A percentile compares a stretch with the other conserved stretches of the same genome.
Evolutionary conservation across 1,139 yeast genomes (phyloP).

Genomic region (Diutina catenulata): DNA sequence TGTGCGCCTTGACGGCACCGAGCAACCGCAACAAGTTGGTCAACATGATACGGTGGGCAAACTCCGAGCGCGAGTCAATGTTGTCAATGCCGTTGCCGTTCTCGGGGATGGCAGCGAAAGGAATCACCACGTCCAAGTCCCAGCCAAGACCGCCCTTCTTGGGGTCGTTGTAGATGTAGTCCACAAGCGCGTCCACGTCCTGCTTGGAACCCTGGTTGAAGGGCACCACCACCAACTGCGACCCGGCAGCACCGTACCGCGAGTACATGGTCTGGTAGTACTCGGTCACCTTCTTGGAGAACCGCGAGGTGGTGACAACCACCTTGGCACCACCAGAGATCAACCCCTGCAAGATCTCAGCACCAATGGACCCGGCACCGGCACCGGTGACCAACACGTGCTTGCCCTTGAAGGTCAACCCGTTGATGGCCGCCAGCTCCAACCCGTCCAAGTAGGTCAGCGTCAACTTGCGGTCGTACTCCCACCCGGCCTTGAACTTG

Average conservation of each 20-base stretch:
- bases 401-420: conserved; percentile 81
- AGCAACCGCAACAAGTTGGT: conserved; percentile 86
- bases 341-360: conserved; percentile 89
- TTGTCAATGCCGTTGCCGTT: conserved; percentile 91
- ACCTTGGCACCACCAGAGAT: conserved; percentile 97
- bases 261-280: conserved; percentile 91
- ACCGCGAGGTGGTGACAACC: conserved; percentile 90
- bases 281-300: conserved; percentile 89
- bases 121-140: conserved; percentile 94
- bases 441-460: conserved; percentile 77
- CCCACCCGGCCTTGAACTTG: conserved; percentile 72
- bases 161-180: conserved; percentile 58
- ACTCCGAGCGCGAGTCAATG: conserved; percentile 90
- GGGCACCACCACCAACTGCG: conserved; percentile 89
- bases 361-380: conserved; percentile 98
- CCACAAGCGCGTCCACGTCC: conserved; percentile 79
- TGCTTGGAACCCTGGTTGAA: conserved; percentile 96
- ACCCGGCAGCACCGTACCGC: conserved; percentile 84
- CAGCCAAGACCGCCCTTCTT: conserved; percentile 92
- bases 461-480: conserved; percentile 69
- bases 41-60: conserved; percentile 97
- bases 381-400: conserved; percentile 94
- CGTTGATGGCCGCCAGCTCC: conserved; percentile 87
- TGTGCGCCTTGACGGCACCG: conserved; percentile 81
- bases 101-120: conserved; percentile 98